These are phyloP conservation scores for Lignosus rhinocerotis DNA, from an alignment of 1,284 basidiomycete genomes.

Conservation along the genomic window DNA sequence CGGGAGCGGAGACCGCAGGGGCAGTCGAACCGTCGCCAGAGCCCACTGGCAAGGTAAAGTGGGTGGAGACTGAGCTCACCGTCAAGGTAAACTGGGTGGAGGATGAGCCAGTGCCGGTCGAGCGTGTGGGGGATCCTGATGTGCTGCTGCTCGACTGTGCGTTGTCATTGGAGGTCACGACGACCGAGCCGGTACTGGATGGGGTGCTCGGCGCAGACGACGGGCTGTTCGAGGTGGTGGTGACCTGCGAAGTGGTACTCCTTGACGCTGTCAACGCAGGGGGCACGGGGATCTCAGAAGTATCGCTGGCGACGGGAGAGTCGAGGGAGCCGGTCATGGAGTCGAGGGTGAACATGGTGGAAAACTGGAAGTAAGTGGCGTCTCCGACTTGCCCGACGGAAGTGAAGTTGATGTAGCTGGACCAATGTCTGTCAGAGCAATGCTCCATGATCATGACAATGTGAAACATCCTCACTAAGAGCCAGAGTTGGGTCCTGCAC, in stretches of 20 bases:
- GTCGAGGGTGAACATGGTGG: conserved; percentile 53
- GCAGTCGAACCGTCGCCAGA: too few relatives aligned
- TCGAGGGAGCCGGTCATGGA: conserved; percentile 60
- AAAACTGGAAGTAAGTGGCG: conserved; percentile 49
- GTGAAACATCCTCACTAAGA: conserved; percentile 45
- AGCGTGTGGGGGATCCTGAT: neutral
- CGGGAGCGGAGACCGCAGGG: neutral
- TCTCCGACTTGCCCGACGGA: conserved; percentile 39
- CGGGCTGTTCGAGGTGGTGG: conserved; percentile 9
- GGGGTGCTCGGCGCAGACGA: conserved; percentile 4
- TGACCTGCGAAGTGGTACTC: conserved; percentile 20
- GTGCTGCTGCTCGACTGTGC: neutral
- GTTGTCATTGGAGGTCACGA: neutral
- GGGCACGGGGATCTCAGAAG: conserved; percentile 48
- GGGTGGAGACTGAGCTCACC: neutral
- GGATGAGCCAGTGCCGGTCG: neutral
- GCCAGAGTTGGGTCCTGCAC: conserved; percentile 54
- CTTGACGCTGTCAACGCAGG: conserved; percentile 30
- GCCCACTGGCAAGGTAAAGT: too few relatives aligned
- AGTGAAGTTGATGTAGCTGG: conserved; percentile 61
- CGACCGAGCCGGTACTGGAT: neutral
- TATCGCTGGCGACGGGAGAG: conserved; percentile 48
- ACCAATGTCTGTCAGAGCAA: neutral
- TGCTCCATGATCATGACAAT: neutral
- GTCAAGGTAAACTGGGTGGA: neutral